Evolutionary conservation across 2,329 filamentous ascomycete genomes (phyloP), one percentile per base, ranked within the genome.

Genomic region (Monilinia vaccinii-corymbosi): DNA sequence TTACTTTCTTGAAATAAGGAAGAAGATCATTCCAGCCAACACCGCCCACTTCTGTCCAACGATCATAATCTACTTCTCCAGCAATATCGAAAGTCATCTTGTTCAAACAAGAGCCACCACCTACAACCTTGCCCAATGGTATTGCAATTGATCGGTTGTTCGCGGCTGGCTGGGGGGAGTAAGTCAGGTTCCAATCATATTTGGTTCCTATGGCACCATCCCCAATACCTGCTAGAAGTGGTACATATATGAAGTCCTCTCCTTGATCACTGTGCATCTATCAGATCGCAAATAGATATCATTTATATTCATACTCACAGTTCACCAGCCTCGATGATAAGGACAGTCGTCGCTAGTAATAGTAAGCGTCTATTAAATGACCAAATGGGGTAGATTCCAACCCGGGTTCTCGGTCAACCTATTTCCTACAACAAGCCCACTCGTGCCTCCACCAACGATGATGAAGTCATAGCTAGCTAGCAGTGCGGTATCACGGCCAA

Each of bases 31-130:
- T 64, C 68, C 73, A 76, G n/a, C 68, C 69, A 75, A 75, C 64
- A 49, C 76, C 77, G 0, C 76, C 76, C 5, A 79, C 62, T 8
- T 68, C 66, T 47, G 71, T 70, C 76, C 76, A 79, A 1, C 70
- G 66, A 58, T 77, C 67, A 52, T 76, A 75, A 48, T 68, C 66
- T 36, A 58, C 42, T 36, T 57, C 53, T 6, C 60, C 57, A 11
- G 61, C 61, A 16, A 66, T 61, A 58, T 69, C 66, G 48, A 63
- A 69, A 4, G 61, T 62, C 66, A 69, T 63, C 31, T 65, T 56
- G 34, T 69, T 69, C 40, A 76, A 72, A 0, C 69, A 73, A 45
- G 67, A 71, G 6, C 66, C 68, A 66, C 77, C 75, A 75, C 49
- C 75, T 69, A 28, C 70, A 60, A 61, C 66, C 55, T 73, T 72